These are phyloP conservation scores for Pyronema domesticum DNA, from an alignment of 495 filamentous ascomycete species.

Conservation along the genomic window DNA sequence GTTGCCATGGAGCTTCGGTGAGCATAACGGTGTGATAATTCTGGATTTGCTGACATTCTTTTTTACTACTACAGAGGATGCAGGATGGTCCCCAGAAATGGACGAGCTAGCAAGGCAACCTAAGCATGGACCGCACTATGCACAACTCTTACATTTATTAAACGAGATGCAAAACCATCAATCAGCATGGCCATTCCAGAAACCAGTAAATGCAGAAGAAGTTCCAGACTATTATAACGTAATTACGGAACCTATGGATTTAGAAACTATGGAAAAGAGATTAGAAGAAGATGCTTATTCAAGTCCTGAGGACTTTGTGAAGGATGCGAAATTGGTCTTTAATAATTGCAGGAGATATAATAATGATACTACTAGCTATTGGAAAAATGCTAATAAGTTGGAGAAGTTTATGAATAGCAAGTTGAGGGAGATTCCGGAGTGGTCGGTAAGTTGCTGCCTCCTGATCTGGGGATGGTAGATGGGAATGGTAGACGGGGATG, in stretches of 20 bases:
- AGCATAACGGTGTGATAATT: too few relatives aligned
- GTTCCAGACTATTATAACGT: conserved; percentile 96
- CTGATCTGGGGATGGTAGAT: background rate
- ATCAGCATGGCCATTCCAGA: conserved; percentile 82
- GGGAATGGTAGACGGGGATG: too few relatives aligned
- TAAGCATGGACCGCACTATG: conserved; percentile 94
- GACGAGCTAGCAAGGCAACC: conserved; percentile 89
- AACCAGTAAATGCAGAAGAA: conserved; percentile 87
- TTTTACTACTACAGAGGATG: conserved; percentile 11
- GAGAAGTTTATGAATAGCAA: conserved; percentile 96
- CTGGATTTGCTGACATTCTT: background rate
- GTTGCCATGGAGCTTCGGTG: too few relatives aligned
- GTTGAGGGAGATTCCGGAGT: conserved; percentile 85
- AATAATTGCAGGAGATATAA: conserved; percentile 93
- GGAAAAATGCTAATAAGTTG: conserved; percentile 84
- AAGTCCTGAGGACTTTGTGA: conserved; percentile 82
- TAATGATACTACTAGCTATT: conserved; percentile 85
- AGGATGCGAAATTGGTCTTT: conserved; percentile 79
- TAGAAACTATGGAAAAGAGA: conserved; percentile 88
- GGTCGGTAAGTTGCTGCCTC: conserved; percentile 47
- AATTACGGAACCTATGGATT: conserved; percentile 95
- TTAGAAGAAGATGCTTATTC: conserved; percentile 85
- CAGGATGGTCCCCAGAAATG: conserved; percentile 95
- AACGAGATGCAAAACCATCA: conserved; percentile 90
- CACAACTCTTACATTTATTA: conserved; percentile 75